A percentile compares a stretch with the other conserved stretches of the same genome.
Conservation (phyloP, 2,329 filamentous ascomycete species). For the Alternaria angustiovoidea region DNA sequence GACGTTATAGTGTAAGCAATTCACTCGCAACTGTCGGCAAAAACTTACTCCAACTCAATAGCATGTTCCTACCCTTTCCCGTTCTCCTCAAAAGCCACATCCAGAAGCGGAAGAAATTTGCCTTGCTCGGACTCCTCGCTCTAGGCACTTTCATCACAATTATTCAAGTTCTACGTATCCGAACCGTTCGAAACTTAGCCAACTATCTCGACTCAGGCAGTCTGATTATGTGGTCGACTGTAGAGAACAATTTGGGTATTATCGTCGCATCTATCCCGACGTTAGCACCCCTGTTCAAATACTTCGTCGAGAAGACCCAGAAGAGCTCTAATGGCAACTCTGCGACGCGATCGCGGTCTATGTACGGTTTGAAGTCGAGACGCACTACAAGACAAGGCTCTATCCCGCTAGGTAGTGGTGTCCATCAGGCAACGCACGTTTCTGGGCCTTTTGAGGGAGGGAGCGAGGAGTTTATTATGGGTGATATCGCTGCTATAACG, state of each 20-base stretch:
- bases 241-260: slow-evolving; percentile 29
- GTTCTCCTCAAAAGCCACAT: slow-evolving; percentile 20
- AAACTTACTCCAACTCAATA: background rate
- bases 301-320: slow-evolving; percentile 25
- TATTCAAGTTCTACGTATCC: slow-evolving; percentile 25
- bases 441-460: background rate
- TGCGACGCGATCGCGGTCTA: slow-evolving; percentile 9
- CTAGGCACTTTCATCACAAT: slow-evolving; percentile 26
- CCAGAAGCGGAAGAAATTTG: slow-evolving; percentile 24
- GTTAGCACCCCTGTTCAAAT: slow-evolving; percentile 23
- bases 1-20: slow-evolving; percentile 20
- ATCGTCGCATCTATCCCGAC: slow-evolving; percentile 25
- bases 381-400: slow-evolving; percentile 7
- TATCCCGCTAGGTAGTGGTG: slow-evolving; percentile 10
- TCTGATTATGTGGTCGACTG: slow-evolving; percentile 27
- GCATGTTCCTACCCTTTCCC: slow-evolving; percentile 26
- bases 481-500: slow-evolving; percentile 10
- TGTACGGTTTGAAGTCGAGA: slow-evolving; percentile 14
- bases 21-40: background rate
- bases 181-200: slow-evolving; percentile 18
- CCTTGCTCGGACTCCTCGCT: slow-evolving; percentile 18
- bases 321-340: slow-evolving; percentile 16
- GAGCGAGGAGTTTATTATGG: slow-evolving; percentile 20
- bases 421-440: background rate
- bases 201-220: slow-evolving; percentile 26